Base-by-base conservation (phyloP, 2,329 filamentous ascomycete species). In the Aspergillus sp. region DNA sequence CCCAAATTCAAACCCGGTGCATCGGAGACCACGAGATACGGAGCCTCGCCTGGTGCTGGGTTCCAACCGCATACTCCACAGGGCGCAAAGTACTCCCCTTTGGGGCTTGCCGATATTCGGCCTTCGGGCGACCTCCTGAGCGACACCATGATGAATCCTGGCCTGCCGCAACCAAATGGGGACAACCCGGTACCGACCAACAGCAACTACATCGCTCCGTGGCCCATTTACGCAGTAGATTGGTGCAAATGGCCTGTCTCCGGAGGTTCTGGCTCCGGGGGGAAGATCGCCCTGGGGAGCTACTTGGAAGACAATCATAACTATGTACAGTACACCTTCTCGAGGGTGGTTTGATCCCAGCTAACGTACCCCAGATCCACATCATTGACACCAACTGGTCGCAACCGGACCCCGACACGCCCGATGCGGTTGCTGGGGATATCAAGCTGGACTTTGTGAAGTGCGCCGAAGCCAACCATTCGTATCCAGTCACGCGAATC, bases 261-360 rank as follows among this genome's bases (percentile, higher is more conserved):
- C 38, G 65, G 85, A 74, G 64, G 53, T 43, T 61, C 86, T 35
- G 70, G 65, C 47, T 76, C 77, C 60, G 90, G 90, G 3, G 94
- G 94, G 36, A 97, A 97, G 73, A 82, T 99, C 62, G 94, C 94
- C 11, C 81, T 99, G 36, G 94, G 93, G 54, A 99, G 94, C 76
- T 97, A 97, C 70, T 77, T 97, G 47, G 94, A 99, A 74, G 94
- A 99, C 73, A 93, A 92, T 5, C 94, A 99, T 76, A 99, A 99
- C 70, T 99, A 95, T 78, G 91, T 96, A 78, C 64, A 83, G 72
- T 44, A 7, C 10, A 33, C 19, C 14, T 24, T 49, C 3, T 38
- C 9, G 9, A 20, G 47, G 11, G 40, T 10, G n/a, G 14, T 35
- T 33, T 52, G 64, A 47, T 22, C n/a, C n/a, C 36, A 48, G 38